Base-by-base conservation (phyloP, 495 filamentous ascomycete genomes). In the Aspergillus sclerotiicarbonarius region DNA sequence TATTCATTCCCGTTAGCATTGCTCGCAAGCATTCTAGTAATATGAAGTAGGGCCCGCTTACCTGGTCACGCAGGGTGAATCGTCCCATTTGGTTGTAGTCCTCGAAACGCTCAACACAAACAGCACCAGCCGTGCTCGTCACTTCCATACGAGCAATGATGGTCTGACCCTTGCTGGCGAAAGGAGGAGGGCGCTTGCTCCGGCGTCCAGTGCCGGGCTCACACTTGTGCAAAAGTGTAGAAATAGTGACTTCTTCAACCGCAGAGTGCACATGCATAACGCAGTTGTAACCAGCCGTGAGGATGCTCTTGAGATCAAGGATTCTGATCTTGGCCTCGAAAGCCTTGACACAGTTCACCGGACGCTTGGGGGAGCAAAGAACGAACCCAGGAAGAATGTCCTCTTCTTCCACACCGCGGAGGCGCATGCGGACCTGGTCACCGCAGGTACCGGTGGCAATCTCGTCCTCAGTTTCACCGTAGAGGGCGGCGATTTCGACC, bases 301-400 rank as follows among this genome's bases (percentile, higher is more conserved):
- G 81, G 72, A 99, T 99, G 67, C 76, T 89, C 85, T 96, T 96
- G 35, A 99, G 78, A 56, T 99, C 94, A n/a, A 99, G 75, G 48
- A 98, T 87, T 49, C 89, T 84, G 64, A 99, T 96, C 76, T 99
- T 96, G 8, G 94, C 94, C 75, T 99, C 94, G 61, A 99, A 99
- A 31, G 87, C 77, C 35, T 80, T 74, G 18, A 99, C 95, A 66
- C 88, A 92, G 72, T 98, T 88, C 5, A 98, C 95, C 8, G 91
- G 85, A 56, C 93, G 88, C 76, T 92, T 92, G 13, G 89, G 86
- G 18, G 90, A 92, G 78, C 94, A 96, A 15, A 98, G 84, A 32
- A 98, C 94, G 75, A 96, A 99, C 25, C 94, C 94, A n/a, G 93
- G 92, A 57, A 91, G 76, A 65, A 99, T 90, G 61, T 98, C 94